Base-by-base conservation (phyloP, 2,329 filamentous ascomycete genomes). In the Alternaria panax region DNA sequence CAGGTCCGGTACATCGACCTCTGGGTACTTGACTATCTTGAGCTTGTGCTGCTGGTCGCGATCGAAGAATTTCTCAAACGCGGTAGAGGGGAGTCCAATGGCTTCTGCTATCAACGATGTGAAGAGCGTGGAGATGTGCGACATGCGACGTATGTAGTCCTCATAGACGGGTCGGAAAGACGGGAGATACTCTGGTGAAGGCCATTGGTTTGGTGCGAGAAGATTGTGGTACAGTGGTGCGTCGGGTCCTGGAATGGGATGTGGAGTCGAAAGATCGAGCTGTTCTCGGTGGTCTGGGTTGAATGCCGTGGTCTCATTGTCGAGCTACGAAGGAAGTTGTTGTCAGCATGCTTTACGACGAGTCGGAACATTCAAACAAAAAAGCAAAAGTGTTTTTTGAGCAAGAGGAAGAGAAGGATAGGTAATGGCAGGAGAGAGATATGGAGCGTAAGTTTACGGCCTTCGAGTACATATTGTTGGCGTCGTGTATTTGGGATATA, bases 1-100 rank as follows among this genome's bases (percentile, higher is more conserved):
- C 28, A 77, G 59, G 46, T 77, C 70, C 4, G 72, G 66, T 18
- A 77, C 65, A 48, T 75, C 72, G 74, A 77, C 74, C 61, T 95
- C 92, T 0, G 92, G 92, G 73, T 95, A 96, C 80, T 91, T 92
- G 60, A 96, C 89, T 60, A 96, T 89, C 81, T 96, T 96, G 70
- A 96, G 84, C 82, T 96, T 96, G 81, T 96, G 92, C 80, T 95
- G 92, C 81, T 82, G 84, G 41, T 84, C 78, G 1, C 69, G 68
- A 74, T 93, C 91, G 78, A 94, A 94, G 82, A 93, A 96, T 69
- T 86, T 87, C 73, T 87, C 81, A 77, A 96, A 96, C 0, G 92
- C 91, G 51, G 84, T 79, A 0, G 83, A 63, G 0, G 90, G 87
- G 6, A 96, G 83, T 9, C 86, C 86, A 63, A 96, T 90, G n/a